Evolutionary conservation across 257 asterid genomes (phyloP).

Genomic region (Nicotiana paniculata): DNA sequence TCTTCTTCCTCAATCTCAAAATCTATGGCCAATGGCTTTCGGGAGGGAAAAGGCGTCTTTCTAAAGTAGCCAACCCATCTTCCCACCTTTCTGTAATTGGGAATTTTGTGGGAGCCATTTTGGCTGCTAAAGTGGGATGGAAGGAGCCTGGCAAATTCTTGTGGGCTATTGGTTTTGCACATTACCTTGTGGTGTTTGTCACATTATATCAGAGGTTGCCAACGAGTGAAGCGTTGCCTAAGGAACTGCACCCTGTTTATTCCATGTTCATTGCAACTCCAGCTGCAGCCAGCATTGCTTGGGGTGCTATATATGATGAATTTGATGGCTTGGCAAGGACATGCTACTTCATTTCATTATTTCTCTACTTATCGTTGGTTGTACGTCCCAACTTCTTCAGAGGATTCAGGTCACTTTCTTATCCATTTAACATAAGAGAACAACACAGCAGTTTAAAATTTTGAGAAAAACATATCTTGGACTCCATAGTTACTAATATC

Average conservation of each 20-base stretch:
- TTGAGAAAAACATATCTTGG: background rate
- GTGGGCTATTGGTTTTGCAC: conserved; percentile 92
- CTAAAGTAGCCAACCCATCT: conserved; percentile 86
- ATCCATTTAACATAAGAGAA: background rate
- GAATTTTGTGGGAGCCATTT: conserved; percentile 79
- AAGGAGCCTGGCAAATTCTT: conserved; percentile 70
- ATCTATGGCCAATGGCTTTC: conserved; percentile 96
- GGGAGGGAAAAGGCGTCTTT: conserved; percentile 69
- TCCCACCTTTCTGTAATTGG: conserved; percentile 87
- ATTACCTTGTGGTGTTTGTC: conserved; percentile 83
- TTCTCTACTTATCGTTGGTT: conserved; percentile 60
- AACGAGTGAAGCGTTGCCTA: conserved; percentile 81
- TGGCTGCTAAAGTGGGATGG: conserved; percentile 91
- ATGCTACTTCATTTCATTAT: conserved; percentile 80
- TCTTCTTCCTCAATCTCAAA: conserved; percentile 68
- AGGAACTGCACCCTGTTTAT: conserved; percentile 87
- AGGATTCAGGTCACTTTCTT: conserved; percentile 61
- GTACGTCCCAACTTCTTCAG: conserved; percentile 87
- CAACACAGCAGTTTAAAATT: background rate
- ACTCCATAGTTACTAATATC: background rate
- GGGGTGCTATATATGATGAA: conserved; percentile 82
- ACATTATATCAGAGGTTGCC: conserved; percentile 86
- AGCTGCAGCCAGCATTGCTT: conserved; percentile 87
- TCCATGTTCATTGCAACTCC: conserved; percentile 96
- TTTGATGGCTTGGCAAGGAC: conserved; percentile 81